Percentiles rank a stretch among this genome's conserved stretches.
Evolutionary conservation across 352 stramenopile genomes (phyloP).

Genomic region (Peronospora destructor): DNA sequence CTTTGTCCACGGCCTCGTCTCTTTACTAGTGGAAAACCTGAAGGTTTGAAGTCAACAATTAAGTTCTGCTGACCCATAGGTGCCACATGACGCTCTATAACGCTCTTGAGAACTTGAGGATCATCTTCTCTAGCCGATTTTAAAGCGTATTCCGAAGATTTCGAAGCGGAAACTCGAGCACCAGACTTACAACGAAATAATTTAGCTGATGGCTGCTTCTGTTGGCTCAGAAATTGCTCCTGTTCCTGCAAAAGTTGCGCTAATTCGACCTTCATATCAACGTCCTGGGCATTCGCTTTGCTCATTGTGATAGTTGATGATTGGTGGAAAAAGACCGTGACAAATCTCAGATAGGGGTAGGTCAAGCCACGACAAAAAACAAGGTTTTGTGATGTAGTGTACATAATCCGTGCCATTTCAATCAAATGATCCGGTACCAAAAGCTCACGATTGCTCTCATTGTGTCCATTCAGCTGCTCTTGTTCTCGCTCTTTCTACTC

Average conservation of each 20-base stretch:
- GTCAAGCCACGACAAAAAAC: no score
- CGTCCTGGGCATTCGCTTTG: constrained; percentile 4
- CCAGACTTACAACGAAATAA: constrained; percentile 26
- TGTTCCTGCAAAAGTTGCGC: constrained; percentile 75
- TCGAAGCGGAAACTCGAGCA: constrained; percentile 5
- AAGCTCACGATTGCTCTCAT: constrained; percentile 31
- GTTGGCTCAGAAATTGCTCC: constrained; percentile 64
- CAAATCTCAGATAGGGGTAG: no score
- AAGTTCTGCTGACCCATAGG: constrained; percentile 31
- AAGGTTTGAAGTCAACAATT: constrained; percentile 27
- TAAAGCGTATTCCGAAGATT: constrained; percentile 4
- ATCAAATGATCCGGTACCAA: neutral
- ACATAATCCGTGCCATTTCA: no score
- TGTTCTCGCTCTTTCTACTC: constrained; percentile 35
- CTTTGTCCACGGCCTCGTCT: constrained; percentile 42
- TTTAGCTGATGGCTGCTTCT: constrained; percentile 53
- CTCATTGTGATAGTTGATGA: constrained; percentile 10
- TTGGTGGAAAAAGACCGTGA: neutral
- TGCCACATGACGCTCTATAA: constrained; percentile 60
- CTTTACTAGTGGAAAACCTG: constrained; percentile 55
- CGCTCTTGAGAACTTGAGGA: constrained; percentile 42
- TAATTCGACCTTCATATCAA: constrained; percentile 75
- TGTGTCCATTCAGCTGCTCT: constrained; percentile 27
- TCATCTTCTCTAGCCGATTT: constrained; percentile 10
- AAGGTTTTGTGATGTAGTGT: no score